A percentile compares a stretch with the other conserved stretches of the same genome.
These are phyloP conservation scores for Gastrolobium bilobum DNA, from an alignment of 306 rosid genomes.

Conservation along the genomic window DNA sequence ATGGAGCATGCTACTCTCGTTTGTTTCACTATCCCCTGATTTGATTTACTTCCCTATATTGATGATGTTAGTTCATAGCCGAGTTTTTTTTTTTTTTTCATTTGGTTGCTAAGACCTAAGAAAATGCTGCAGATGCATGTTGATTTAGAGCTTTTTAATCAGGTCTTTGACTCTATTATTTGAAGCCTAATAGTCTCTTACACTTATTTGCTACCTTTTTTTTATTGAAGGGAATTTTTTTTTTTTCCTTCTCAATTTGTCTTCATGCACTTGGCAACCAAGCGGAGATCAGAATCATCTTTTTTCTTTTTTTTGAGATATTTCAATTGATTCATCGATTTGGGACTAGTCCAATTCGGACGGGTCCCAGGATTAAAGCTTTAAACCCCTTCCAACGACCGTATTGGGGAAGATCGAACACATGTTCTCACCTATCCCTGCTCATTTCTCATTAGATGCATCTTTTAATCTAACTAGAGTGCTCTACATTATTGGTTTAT, in stretches of 20 bases:
- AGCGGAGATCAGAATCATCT: conserved; percentile 18
- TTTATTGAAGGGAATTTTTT: no score
- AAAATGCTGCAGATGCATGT: conserved; percentile 38
- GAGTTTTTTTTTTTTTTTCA: conserved; percentile 13
- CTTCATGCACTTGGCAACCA: conserved; percentile 36
- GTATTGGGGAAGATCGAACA: no score
- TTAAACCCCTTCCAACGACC: no score
- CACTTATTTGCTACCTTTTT: no score
- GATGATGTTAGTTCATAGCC: conserved; percentile 37
- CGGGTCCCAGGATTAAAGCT: no score
- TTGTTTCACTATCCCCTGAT: conserved; percentile 29
- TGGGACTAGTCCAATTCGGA: no score
- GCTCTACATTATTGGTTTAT: conserved; percentile 26
- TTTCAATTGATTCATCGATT: no score
- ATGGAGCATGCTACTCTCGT: background rate
- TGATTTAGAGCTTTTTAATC: conserved; percentile 21
- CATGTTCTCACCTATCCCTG: no score
- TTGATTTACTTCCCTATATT: conserved; percentile 32
- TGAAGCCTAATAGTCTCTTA: background rate
- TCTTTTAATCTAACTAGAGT: conserved; percentile 1
- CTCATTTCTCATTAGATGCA: background rate
- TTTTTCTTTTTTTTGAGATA: background rate
- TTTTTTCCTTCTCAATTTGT: conserved; percentile 26
- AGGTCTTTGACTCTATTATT: conserved; percentile 3
- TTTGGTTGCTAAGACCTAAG: conserved; percentile 47